Conservation (phyloP, 306 rosid species). For the Carpinus fangiana region DNA sequence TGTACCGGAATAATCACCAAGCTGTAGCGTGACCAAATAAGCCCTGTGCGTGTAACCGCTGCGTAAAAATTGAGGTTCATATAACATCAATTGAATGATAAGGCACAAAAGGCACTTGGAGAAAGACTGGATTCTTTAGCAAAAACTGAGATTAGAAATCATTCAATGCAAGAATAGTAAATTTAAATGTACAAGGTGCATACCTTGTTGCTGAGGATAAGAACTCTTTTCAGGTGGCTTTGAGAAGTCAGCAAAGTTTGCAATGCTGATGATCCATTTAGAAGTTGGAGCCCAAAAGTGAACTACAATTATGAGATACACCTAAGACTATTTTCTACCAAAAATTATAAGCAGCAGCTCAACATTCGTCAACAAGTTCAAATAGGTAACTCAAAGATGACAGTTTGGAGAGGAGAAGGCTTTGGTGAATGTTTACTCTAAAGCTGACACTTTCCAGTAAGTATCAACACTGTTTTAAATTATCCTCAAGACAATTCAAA, state of each 20-base stretch:
- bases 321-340: background rate
- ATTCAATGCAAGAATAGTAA: background rate
- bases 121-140: background rate
- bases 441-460: background rate
- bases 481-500: background rate
- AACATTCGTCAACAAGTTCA: background rate
- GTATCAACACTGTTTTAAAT: no score
- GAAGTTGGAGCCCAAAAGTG: conserved; percentile 34
- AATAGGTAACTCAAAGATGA: background rate
- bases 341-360: background rate
- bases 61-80: background rate
- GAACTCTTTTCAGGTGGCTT: conserved; percentile 18
- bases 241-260: conserved; percentile 31
- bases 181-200: background rate
- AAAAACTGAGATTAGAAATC: background rate
- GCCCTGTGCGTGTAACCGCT: conserved; percentile 24
- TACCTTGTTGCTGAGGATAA: conserved; percentile 21
- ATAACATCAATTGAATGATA: background rate
- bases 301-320: conserved; percentile 6
- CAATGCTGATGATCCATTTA: conserved; percentile 31
- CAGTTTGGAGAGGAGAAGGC: background rate
- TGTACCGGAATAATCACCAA: conserved; percentile 31
- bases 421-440: background rate
- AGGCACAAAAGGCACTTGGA: background rate
- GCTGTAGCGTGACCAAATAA: conserved; percentile 26